Percentiles rank a stretch among this genome's conserved stretches.
These are phyloP conservation scores for Vaccinium myrtillus DNA, from an alignment of 148 eudicot species.

Conservation along the genomic window DNA sequence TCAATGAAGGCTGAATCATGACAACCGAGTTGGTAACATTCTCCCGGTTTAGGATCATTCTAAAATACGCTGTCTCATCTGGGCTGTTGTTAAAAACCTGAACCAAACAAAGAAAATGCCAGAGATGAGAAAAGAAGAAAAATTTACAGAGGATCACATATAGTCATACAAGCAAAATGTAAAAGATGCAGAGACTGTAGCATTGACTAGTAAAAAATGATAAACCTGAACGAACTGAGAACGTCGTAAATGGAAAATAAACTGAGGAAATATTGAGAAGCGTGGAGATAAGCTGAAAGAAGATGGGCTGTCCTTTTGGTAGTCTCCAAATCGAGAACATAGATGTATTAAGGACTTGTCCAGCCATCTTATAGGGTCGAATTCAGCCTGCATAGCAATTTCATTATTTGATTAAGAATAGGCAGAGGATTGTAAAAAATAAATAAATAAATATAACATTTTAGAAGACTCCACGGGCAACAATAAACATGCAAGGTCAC, in stretches of 20 bases:
- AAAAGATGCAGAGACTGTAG: not conserved
- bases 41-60: conserved; percentile 93
- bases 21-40: conserved; percentile 92
- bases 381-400: conserved; percentile 72
- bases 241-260: conserved; percentile 80
- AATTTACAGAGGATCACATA: not conserved
- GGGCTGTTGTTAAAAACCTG: conserved; percentile 99
- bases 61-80: conserved; percentile 95
- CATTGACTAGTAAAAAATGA: not conserved
- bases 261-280: conserved; percentile 93
- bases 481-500: not conserved
- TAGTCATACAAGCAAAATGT: not conserved
- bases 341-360: conserved; percentile 84
- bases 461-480: not conserved
- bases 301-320: conserved; percentile 74
- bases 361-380: conserved; percentile 96
- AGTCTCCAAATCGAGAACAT: conserved; percentile 88
- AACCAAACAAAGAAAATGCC: conserved; percentile 15
- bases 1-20: conserved; percentile 95
- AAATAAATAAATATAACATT: not conserved
- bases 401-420: not conserved
- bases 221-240: conserved; percentile 94
- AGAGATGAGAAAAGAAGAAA: conserved; percentile 9
- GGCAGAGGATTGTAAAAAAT: not conserved
- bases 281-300: conserved; percentile 86